Evolutionary conservation across 2,329 filamentous ascomycete genomes (phyloP).

Genomic region (Thelonectria discophora): DNA sequence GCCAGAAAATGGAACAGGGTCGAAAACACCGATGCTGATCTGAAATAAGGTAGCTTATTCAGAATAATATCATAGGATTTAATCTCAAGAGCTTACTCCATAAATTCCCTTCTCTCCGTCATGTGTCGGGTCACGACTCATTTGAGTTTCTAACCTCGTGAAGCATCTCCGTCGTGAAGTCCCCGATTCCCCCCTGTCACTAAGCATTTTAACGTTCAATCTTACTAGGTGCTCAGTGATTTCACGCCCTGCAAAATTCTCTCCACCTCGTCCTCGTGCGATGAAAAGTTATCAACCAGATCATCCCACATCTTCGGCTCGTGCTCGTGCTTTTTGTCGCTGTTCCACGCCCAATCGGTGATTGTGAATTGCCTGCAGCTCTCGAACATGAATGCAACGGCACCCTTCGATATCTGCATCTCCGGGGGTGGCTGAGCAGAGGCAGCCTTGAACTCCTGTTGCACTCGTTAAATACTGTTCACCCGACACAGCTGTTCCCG

Average conservation of each 20-base stretch:
- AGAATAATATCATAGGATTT: neutral
- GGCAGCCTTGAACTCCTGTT: slow-evolving; percentile 36
- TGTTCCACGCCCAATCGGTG: slow-evolving; percentile 39
- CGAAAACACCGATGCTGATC: neutral
- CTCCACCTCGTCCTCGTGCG: slow-evolving; percentile 33
- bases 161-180: no score
- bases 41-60: neutral
- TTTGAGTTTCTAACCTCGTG: no score
- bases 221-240: neutral
- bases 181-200: no score
- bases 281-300: slow-evolving; percentile 37
- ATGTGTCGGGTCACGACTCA: neutral
- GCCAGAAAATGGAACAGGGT: neutral
- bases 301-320: slow-evolving; percentile 42
- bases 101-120: neutral
- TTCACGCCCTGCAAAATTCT: slow-evolving; percentile 21
- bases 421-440: slow-evolving; percentile 31
- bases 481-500: no score
- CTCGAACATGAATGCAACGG: slow-evolving; percentile 40
- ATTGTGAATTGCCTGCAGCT: slow-evolving; percentile 39
- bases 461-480: neutral
- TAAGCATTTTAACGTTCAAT: no score
- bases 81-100: neutral
- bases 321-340: slow-evolving; percentile 39
- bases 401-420: slow-evolving; percentile 37